Evolutionary conservation across 2,329 filamentous ascomycete species (phyloP).

Genomic region (Epichloe sylvatica): DNA sequence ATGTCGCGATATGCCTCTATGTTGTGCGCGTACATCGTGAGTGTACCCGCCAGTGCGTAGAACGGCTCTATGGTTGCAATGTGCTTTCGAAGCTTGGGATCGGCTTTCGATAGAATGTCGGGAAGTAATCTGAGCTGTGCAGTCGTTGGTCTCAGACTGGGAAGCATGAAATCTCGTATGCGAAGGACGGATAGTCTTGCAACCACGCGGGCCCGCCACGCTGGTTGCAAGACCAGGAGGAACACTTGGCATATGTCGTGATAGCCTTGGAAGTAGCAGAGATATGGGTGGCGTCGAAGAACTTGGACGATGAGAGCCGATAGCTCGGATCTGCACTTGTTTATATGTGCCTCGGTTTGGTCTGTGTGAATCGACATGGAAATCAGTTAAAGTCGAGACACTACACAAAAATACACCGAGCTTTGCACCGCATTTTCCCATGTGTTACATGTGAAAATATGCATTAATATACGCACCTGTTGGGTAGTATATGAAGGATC

Average conservation of each 20-base stretch:
- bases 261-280: conserved; percentile 96
- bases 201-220: conserved; percentile 47
- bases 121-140: conserved; percentile 80
- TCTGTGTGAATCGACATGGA: conserved; percentile 29
- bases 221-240: conserved; percentile 63
- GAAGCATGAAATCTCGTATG: conserved; percentile 96
- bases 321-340: conserved; percentile 59
- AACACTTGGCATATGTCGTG: conserved; percentile 97
- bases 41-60: conserved; percentile 81
- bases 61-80: conserved; percentile 71
- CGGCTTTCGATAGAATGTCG: conserved; percentile 59
- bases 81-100: conserved; percentile 59
- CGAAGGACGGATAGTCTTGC: conserved; percentile 75
- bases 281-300: conserved; percentile 64
- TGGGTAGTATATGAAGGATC: conserved; percentile 96
- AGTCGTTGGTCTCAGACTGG: conserved; percentile 65
- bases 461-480: conserved; percentile 37
- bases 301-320: conserved; percentile 68
- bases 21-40: conserved; percentile 95
- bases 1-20: conserved; percentile 84
- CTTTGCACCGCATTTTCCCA: background rate
- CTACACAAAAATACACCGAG: background rate
- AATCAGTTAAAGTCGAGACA: background rate
- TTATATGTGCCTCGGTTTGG: conserved; percentile 54
- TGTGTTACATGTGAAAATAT: background rate